These are phyloP conservation scores for Calonectria multiphialidica DNA, from an alignment of 2,329 filamentous ascomycete species.

Conservation along the genomic window DNA sequence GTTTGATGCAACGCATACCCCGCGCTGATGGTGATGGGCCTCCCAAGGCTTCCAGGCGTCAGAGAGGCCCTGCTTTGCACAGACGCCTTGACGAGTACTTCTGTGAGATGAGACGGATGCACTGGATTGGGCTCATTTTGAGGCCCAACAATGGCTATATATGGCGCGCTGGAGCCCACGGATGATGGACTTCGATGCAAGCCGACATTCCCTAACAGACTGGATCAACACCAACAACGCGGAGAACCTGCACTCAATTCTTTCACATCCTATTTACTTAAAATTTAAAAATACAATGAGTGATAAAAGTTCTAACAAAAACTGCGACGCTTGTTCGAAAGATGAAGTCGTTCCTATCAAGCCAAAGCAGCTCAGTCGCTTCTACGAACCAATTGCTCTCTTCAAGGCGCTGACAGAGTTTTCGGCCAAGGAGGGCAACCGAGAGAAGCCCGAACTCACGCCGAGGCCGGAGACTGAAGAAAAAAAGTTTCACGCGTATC, in stretches of 20 bases:
- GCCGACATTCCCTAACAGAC: neutral
- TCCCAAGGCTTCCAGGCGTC: conserved; percentile 32
- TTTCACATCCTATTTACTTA: neutral
- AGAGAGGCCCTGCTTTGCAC: conserved; percentile 13
- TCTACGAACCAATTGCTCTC: conserved; percentile 46
- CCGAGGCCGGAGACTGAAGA: conserved; percentile 30
- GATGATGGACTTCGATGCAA: neutral
- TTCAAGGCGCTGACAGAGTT: conserved; percentile 40
- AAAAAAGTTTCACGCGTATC: conserved; percentile 42
- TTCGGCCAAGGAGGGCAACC: conserved; percentile 15
- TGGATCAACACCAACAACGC: neutral
- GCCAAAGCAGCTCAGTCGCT: conserved; percentile 36
- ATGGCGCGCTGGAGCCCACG: neutral
- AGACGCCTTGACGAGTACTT: neutral
- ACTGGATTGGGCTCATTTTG: neutral
- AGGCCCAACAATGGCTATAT: neutral
- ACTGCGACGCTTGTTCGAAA: neutral
- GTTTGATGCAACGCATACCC: neutral
- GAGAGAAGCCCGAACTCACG: neutral
- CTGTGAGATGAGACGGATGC: neutral
- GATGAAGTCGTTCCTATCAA: conserved; percentile 15
- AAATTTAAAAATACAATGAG: neutral
- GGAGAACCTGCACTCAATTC: neutral
- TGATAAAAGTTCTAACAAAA: neutral
- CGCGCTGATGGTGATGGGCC: conserved; percentile 34